Evolutionary conservation across 2,329 filamentous ascomycete genomes (phyloP).

Genomic region (Curvularia spicifera): DNA sequence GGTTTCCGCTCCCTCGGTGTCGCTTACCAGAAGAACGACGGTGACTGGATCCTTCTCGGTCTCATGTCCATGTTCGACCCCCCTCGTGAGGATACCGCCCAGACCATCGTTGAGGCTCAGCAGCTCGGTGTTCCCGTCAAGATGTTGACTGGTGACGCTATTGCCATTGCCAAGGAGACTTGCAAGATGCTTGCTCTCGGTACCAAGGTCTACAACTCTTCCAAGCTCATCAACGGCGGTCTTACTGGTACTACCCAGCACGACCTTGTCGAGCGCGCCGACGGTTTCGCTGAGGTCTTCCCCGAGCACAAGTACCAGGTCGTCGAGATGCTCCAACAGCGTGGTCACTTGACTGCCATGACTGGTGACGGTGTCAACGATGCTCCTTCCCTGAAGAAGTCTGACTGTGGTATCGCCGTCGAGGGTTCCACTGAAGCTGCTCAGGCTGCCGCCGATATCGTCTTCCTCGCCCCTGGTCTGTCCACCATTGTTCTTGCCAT

Average conservation of each 20-base stretch:
- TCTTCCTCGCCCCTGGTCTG: slow-evolving; percentile 75
- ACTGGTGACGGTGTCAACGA: slow-evolving; percentile 79
- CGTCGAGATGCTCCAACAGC: slow-evolving; percentile 76
- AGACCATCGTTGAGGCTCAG: slow-evolving; percentile 78
- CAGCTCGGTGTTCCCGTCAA: slow-evolving; percentile 78
- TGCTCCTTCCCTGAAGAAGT: slow-evolving; percentile 75
- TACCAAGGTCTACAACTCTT: slow-evolving; percentile 82
- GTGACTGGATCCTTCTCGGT: slow-evolving; percentile 74
- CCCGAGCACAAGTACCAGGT: slow-evolving; percentile 79
- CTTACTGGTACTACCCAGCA: slow-evolving; percentile 75
- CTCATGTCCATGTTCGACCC: slow-evolving; percentile 83
- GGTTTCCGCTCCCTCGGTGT: slow-evolving; percentile 83
- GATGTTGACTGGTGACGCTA: slow-evolving; percentile 82
- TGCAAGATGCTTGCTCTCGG: slow-evolving; percentile 82
- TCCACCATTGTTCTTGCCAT: slow-evolving; percentile 75
- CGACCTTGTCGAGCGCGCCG: slow-evolving; percentile 76
- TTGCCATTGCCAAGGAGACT: slow-evolving; percentile 80
- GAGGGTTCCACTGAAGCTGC: slow-evolving; percentile 75
- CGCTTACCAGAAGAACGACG: slow-evolving; percentile 77
- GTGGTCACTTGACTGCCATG: slow-evolving; percentile 76
- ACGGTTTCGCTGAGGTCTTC: slow-evolving; percentile 77
- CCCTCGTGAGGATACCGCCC: slow-evolving; percentile 77
- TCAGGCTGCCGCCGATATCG: slow-evolving; percentile 75
- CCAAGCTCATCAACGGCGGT: slow-evolving; percentile 77
- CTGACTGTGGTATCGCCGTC: slow-evolving; percentile 76